Evolutionary conservation across 805 yeast genomes (phyloP).

Genomic region (Ogataea methanolica): DNA sequence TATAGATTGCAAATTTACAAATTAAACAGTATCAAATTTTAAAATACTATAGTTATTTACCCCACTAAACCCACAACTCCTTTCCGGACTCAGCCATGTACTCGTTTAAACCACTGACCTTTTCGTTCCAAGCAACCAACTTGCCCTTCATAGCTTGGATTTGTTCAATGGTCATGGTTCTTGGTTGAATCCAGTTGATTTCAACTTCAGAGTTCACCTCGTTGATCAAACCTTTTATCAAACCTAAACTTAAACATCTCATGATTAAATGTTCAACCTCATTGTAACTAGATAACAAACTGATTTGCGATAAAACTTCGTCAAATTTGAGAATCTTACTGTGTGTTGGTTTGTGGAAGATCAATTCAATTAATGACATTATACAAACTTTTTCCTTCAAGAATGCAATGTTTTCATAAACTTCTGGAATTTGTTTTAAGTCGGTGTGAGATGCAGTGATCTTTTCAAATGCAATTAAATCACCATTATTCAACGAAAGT

Average conservation of each 20-base stretch:
- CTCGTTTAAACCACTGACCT: slow-evolving; percentile 60
- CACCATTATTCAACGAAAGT: slow-evolving; percentile 70
- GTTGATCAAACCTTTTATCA: slow-evolving; percentile 86
- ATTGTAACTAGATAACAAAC: slow-evolving; percentile 53
- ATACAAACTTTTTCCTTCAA: slow-evolving; percentile 87
- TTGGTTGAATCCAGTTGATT: slow-evolving; percentile 93
- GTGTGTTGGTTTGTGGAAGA: slow-evolving; percentile 70
- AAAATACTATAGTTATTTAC: not conserved
- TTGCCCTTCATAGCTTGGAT: slow-evolving; percentile 70
- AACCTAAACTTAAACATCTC: slow-evolving; percentile 81
- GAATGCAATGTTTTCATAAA: slow-evolving; percentile 57
- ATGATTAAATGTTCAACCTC: slow-evolving; percentile 89
- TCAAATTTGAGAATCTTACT: slow-evolving; percentile 68
- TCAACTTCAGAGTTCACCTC: slow-evolving; percentile 76
- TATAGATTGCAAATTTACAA: not conserved
- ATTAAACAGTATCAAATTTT: not conserved
- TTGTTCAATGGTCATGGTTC: slow-evolving; percentile 81
- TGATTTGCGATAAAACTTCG: slow-evolving; percentile 65
- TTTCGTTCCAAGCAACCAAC: slow-evolving; percentile 71
- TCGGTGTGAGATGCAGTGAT: slow-evolving; percentile 13
- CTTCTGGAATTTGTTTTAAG: slow-evolving; percentile 18
- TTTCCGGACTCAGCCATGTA: slow-evolving; percentile 59
- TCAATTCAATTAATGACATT: slow-evolving; percentile 84
- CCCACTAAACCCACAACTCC: slow-evolving; percentile 52
- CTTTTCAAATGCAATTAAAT: slow-evolving; percentile 60